phyloP scores from a whole-genome alignment of 2,329 filamentous ascomycete genomes.

The Cadophora luteo-olivacea region DNA sequence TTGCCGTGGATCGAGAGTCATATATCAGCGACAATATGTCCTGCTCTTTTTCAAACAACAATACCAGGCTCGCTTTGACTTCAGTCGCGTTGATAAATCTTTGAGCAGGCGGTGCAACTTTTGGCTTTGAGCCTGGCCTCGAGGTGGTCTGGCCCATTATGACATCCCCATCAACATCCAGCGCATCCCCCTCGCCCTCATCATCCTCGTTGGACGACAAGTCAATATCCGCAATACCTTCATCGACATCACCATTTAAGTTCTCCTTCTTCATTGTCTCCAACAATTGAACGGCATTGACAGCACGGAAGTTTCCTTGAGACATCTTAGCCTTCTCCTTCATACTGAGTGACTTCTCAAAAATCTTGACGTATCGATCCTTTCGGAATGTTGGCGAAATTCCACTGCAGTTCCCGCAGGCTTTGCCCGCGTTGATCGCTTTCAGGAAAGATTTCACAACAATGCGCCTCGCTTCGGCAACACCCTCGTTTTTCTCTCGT shows the following conservation, averaged over 20 bases:
- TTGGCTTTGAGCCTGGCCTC: slow-evolving; percentile 47
- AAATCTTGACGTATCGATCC: slow-evolving; percentile 91
- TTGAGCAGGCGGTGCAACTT: slow-evolving; percentile 56
- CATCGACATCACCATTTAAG: slow-evolving; percentile 54
- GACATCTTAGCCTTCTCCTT: slow-evolving; percentile 84
- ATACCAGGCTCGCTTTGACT: slow-evolving; percentile 76
- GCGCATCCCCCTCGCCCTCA: slow-evolving; percentile 53
- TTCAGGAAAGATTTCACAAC: slow-evolving; percentile 84
- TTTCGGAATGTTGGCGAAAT: slow-evolving; percentile 86
- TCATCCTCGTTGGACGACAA: slow-evolving; percentile 55
- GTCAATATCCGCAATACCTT: slow-evolving; percentile 73
- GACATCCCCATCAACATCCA: slow-evolving; percentile 62
- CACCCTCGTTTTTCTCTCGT: slow-evolving; percentile 78
- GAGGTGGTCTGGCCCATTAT: slow-evolving; percentile 59
- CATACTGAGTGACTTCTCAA: slow-evolving; percentile 76
- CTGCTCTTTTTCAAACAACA: slow-evolving; percentile 86
- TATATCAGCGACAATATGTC: slow-evolving; percentile 88
- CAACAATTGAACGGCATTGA: slow-evolving; percentile 46
- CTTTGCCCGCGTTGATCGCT: slow-evolving; percentile 71
- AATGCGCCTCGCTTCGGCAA: slow-evolving; percentile 75
- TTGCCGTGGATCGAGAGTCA: slow-evolving; percentile 67
- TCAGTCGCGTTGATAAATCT: slow-evolving; percentile 84
- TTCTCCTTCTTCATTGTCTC: slow-evolving; percentile 49
- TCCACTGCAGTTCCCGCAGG: slow-evolving; percentile 71
- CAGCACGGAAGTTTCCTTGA: slow-evolving; percentile 62